These are phyloP conservation scores for Dioszegia crocea DNA, from an alignment of 768 basidiomycete genomes.

Conservation along the genomic window DNA sequence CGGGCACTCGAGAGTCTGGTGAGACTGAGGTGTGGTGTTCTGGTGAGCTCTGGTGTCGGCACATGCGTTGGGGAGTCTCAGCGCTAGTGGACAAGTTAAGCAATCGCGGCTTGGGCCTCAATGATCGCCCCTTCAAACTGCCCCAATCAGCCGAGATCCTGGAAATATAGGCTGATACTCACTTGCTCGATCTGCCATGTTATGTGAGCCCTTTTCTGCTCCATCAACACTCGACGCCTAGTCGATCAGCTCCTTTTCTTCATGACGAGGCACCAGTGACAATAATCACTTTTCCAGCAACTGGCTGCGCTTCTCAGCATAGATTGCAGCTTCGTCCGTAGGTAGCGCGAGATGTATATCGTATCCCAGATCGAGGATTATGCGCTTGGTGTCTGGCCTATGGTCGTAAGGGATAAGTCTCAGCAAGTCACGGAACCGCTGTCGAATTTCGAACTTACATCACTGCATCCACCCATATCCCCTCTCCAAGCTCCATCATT, in stretches of 20 bases:
- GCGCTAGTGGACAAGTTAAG: neutral
- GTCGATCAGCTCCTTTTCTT: neutral
- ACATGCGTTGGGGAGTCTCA: neutral
- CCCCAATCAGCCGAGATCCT: neutral
- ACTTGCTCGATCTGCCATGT: conserved; percentile 34
- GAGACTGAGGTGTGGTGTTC: too few species aligned
- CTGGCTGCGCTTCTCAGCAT: conserved; percentile 12
- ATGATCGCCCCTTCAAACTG: conserved; percentile 15
- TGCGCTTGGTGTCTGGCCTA: conserved; percentile 11
- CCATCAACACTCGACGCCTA: conserved; percentile 11
- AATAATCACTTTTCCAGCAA: conserved; percentile 23
- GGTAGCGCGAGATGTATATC: conserved; percentile 26
- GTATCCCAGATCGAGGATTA: conserved; percentile 28
- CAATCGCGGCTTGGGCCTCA: neutral
- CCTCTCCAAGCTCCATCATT: conserved; percentile 8
- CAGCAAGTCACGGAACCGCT: too few species aligned
- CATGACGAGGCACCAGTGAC: too few species aligned
- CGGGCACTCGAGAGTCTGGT: too few species aligned
- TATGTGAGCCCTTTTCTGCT: conserved; percentile 16
- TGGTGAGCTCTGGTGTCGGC: neutral
- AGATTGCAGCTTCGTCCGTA: conserved; percentile 12
- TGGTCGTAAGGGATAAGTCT: neutral
- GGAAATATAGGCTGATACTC: neutral
- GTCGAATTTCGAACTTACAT: conserved; percentile 1
- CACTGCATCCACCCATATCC: conserved; percentile 4